phyloP scores from a whole-genome alignment of 2,329 filamentous ascomycete genomes.

The Colletotrichum theobromicola region DNA sequence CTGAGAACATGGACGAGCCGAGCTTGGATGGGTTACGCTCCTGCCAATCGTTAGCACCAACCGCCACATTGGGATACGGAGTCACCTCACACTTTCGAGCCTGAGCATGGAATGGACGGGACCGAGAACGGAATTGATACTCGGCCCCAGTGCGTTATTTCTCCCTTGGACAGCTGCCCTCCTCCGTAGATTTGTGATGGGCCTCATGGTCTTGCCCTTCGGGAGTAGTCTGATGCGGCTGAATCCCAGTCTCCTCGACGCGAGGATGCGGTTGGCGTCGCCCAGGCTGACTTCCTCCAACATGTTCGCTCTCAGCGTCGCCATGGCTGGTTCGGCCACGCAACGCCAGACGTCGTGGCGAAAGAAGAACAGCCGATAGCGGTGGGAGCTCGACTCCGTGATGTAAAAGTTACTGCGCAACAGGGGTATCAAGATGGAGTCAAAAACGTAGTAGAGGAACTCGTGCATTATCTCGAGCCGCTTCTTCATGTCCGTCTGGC shows the following conservation, averaged over 20 bases:
- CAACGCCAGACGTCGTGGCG: conserved; percentile 90
- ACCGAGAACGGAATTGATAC: conserved; percentile 59
- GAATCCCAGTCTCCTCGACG: conserved; percentile 71
- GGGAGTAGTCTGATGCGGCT: conserved; percentile 83
- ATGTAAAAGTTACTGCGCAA: conserved; percentile 91
- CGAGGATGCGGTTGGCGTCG: conserved; percentile 62
- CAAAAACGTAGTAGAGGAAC: conserved; percentile 90
- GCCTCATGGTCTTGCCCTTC: conserved; percentile 76
- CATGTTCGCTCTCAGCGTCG: conserved; percentile 70
- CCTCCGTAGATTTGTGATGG: conserved; percentile 85
- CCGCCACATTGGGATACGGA: too few species aligned
- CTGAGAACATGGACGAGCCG: conserved; percentile 82
- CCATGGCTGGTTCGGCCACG: conserved; percentile 75
- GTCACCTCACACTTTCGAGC: conserved; percentile 71
- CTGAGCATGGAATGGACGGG: conserved; percentile 80
- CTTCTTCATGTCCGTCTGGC: conserved; percentile 75
- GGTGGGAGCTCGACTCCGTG: conserved; percentile 84
- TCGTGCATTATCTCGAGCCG: conserved; percentile 81
- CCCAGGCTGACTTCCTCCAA: conserved; percentile 76
- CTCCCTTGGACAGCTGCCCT: conserved; percentile 61
- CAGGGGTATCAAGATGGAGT: conserved; percentile 88
- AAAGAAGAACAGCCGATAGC: conserved; percentile 88
- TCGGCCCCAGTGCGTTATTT: conserved; percentile 63
- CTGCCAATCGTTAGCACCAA: conserved; percentile 23
- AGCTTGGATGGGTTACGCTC: conserved; percentile 61